phyloP scores from a whole-genome alignment of 2,329 filamentous ascomycete genomes.

The Fusarium sp. region DNA sequence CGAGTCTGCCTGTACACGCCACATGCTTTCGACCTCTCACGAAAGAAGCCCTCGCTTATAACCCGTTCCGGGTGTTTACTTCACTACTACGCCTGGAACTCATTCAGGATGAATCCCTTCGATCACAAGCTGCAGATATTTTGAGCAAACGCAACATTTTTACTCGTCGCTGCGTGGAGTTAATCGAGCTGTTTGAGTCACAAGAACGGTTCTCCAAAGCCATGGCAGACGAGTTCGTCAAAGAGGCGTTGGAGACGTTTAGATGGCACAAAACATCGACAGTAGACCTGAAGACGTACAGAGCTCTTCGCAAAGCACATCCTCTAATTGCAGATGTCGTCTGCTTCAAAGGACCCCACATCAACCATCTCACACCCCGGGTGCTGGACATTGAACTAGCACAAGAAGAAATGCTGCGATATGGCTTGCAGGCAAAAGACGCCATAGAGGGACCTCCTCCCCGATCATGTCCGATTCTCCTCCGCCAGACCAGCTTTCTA shows the following conservation, averaged over 20 bases:
- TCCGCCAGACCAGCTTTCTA: constrained; percentile 67
- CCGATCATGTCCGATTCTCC: constrained; percentile 59
- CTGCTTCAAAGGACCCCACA: constrained; percentile 58
- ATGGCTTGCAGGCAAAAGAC: constrained; percentile 60
- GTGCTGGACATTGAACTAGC: constrained; percentile 62
- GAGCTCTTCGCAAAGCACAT: constrained; percentile 57
- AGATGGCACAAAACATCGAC: constrained; percentile 60
- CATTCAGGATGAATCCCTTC: constrained; percentile 50
- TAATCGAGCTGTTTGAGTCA: constrained; percentile 54
- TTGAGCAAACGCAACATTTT: constrained; percentile 59
- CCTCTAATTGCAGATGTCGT: constrained; percentile 63
- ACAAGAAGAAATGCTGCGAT: constrained; percentile 57
- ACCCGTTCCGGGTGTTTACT: constrained; percentile 56
- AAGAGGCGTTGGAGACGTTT: constrained; percentile 60
- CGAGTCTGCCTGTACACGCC: constrained; percentile 63
- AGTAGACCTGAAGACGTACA: constrained; percentile 57
- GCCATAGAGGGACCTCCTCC: constrained; percentile 64
- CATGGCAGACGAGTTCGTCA: constrained; percentile 56
- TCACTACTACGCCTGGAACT: constrained; percentile 57
- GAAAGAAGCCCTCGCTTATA: constrained; percentile 49
- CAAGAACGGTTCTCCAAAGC: constrained; percentile 46
- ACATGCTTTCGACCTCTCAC: constrained; percentile 62
- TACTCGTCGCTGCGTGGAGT: constrained; percentile 51
- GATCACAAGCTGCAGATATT: constrained; percentile 51
- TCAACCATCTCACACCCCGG: constrained; percentile 66